These are phyloP conservation scores for Mycena vitilis DNA, from an alignment of 768 basidiomycete species.

Conservation along the genomic window DNA sequence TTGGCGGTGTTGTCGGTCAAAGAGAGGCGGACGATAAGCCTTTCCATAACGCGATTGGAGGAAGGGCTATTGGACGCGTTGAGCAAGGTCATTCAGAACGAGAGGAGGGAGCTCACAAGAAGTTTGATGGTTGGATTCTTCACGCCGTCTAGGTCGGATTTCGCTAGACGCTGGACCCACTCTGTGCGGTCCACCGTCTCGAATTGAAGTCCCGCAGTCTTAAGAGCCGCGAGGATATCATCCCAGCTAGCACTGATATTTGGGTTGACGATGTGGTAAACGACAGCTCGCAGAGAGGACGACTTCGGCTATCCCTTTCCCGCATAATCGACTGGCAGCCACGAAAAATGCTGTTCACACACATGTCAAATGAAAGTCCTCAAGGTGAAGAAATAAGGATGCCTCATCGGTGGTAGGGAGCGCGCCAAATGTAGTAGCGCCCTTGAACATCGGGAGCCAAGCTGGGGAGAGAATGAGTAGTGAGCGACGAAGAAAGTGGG, in stretches of 20 bases:
- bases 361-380: not conserved
- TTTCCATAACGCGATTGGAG: conserved; percentile 45
- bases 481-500: not conserved
- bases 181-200: conserved; percentile 47
- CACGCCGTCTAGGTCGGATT: conserved; percentile 49
- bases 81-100: not conserved
- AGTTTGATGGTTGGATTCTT: conserved; percentile 59
- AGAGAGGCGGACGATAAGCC: conserved; percentile 45
- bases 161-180: conserved; percentile 52
- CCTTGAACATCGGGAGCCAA: conserved; percentile 57
- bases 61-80: conserved; percentile 42
- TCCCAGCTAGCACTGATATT: conserved; percentile 49
- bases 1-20: conserved; percentile 45
- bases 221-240: conserved; percentile 53
- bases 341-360: conserved; percentile 50
- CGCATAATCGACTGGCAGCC: conserved; percentile 67
- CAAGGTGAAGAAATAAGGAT: conserved; percentile 25
- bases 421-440: conserved; percentile 53
- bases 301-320: conserved; percentile 60
- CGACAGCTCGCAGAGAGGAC: conserved; percentile 41
- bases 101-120: conserved; percentile 39
- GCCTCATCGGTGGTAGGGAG: conserved; percentile 47
- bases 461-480: conserved; percentile 34
- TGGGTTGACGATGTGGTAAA: conserved; percentile 55
- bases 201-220: conserved; percentile 51